Evolutionary conservation across 345 rosid species (phyloP), one percentile per base, ranked within the genome.

Genomic region (Kandelia obovata): DNA sequence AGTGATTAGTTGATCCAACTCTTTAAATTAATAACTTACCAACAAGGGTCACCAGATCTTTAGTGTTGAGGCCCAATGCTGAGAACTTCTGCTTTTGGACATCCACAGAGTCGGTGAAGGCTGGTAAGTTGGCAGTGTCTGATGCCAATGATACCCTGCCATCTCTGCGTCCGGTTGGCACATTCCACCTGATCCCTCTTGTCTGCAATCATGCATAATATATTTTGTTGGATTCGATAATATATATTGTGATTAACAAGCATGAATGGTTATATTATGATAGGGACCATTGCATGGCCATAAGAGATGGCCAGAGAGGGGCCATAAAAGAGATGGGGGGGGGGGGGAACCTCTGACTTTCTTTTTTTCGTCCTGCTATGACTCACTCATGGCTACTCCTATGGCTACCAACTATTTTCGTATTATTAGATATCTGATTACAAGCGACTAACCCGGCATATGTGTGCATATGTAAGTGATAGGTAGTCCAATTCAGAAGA

Each of bases 11-110:
- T 23, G 15, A 9, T 32, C 35, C 5, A n/a, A 39, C 21, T 56
- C 13, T 10, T 7, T 56, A 56, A 26, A 56, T 27, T 56, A 6
- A 1, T 1, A 3, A 8, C 67, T 61, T 73, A 87, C 97, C 92
- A 47, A 89, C 75, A 34, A 91, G 91, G 6, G 97, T 86, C 19
- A 74, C 82, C 77, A 91, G 75, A 74, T 89, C 95, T 60, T 83
- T 75, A 6, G 80, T 70, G 59, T 75, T 81, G 60, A 91, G 78
- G 61, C 86, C 84, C 72, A 53, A 78, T 13, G 85, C 84, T 52
- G 68, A 6, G 78, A 87, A 91, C 77, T 86, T 84, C 23, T 68
- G 64, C 53, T 81, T 80, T 52, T 85, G 63, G 34, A 64, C 63
- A 57, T 72, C 19, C 86, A 81, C 73, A 76, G 84, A 73, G 85